Percentiles rank a stretch among this genome's conserved stretches.
Evolutionary conservation across 164 flowering plant species (phyloP).

Genomic region (Berberis thunbergii): DNA sequence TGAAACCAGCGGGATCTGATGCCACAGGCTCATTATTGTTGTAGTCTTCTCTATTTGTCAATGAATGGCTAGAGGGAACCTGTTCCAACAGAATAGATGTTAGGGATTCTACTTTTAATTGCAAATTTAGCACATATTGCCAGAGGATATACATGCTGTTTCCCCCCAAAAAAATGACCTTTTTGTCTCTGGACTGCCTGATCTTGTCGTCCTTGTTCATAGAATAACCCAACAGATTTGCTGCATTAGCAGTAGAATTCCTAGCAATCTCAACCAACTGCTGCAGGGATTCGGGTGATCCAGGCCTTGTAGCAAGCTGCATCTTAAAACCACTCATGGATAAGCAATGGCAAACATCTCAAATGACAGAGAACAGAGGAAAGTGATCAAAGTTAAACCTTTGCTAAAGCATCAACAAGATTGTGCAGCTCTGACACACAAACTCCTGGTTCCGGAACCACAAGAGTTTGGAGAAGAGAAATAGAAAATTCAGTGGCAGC

Average conservation of each 20-base stretch:
- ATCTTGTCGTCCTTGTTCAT: conserved; percentile 60
- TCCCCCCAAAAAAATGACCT: conserved; percentile 30
- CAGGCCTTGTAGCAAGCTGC: conserved; percentile 88
- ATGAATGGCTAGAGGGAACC: conserved; percentile 27
- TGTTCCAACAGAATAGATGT: conserved; percentile 14
- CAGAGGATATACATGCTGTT: background rate
- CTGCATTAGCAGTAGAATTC: conserved; percentile 50
- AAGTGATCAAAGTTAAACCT: conserved; percentile 33
- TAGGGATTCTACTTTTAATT: conserved; percentile 1
- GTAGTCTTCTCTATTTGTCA: conserved; percentile 48
- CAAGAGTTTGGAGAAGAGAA: conserved; percentile 68
- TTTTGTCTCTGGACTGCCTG: conserved; percentile 53
- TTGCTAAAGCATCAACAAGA: conserved; percentile 87
- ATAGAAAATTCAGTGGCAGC: conserved; percentile 83
- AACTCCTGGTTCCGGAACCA: conserved; percentile 55
- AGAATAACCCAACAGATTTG: conserved; percentile 23
- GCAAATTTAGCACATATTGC: background rate
- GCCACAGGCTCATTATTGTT: conserved; percentile 32
- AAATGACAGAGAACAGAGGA: background rate
- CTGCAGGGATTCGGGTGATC: conserved; percentile 76
- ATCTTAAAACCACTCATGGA: conserved; percentile 1
- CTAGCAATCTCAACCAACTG: conserved; percentile 74
- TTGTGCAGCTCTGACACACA: conserved; percentile 71
- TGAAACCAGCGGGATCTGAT: conserved; percentile 69
- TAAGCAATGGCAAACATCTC: background rate